Base-by-base conservation (phyloP, 306 rosid species). In the Lupinus albus region DNA sequence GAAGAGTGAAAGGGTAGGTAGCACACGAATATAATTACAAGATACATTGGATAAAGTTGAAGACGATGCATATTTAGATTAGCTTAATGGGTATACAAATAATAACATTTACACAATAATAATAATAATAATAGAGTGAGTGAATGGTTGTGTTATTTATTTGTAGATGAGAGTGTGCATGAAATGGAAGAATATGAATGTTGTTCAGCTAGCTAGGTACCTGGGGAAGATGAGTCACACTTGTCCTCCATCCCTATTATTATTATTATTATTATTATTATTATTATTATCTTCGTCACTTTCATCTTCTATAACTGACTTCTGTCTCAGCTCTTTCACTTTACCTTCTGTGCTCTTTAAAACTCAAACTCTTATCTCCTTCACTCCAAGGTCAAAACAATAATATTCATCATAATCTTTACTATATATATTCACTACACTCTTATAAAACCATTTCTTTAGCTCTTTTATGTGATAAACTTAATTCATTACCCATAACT, bases 161-260 rank as follows among this genome's bases (percentile, higher is more conserved):
- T 69, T 61, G 81, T 73, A 49, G 74, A 73, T 64, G 30, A 62
- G 15, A 21, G 33, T 64, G 68, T 80, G 44, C 41, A 62, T 60
- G 41, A 79, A 64, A 48, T 45, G 25, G 70, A 67, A 51, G 60
- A 3, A 82, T 77, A 64, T 75, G 74, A 46, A 71, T 80, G 18
- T 83, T 84, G 82, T 77, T 80, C 77, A 86, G 75, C 70, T 67
- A 7, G 77, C 74, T 62, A 73, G 55, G 72, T n/a, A 3, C 30
- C 17, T 15, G 82, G 57, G 48, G 81, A 61, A 64, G 88, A 65
- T 28, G 83, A 76, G 66, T 72, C 77, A 13, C 54, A n/a, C 55
- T 67, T 67, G 73, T 71, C 64, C 70, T 36, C n/a, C n/a, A n/a
- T n/a, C n/a, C n/a, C n/a, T n/a, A n/a, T n/a, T n/a, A n/a, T n/a